Conservation (phyloP, 164 flowering plant genomes). For the Stephania yunnanensis region DNA sequence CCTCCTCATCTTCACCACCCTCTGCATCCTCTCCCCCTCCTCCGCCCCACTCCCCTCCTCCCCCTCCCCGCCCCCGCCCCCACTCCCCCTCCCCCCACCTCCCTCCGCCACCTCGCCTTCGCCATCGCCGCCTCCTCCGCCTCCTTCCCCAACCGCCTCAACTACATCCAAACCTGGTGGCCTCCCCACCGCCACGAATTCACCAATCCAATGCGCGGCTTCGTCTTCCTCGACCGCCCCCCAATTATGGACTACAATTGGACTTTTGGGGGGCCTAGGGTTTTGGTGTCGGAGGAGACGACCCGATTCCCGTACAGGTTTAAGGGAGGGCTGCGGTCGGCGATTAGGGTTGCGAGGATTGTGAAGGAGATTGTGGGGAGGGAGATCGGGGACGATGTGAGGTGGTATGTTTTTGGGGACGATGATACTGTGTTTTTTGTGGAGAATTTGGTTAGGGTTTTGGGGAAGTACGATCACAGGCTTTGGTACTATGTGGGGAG, state of each 20-base stretch:
- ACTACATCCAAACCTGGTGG: constrained; percentile 60
- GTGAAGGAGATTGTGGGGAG: constrained; percentile 42
- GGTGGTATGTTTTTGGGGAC: constrained; percentile 80
- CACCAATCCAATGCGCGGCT: constrained; percentile 33
- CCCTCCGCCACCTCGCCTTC: constrained; percentile 57
- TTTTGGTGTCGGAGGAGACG: constrained; percentile 36
- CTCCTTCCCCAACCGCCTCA: constrained; percentile 35
- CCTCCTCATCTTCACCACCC: constrained; percentile 19
- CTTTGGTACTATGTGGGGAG: constrained; percentile 60
- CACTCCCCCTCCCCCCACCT: constrained; percentile 6
- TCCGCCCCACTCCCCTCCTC: constrained; percentile 15
- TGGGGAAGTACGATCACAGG: constrained; percentile 60
- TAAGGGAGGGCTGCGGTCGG: constrained; percentile 50
- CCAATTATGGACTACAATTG: neutral
- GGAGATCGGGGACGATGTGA: constrained; percentile 23
- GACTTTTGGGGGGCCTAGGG: neutral
- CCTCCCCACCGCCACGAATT: constrained; percentile 11
- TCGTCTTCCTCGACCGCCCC: constrained; percentile 50
- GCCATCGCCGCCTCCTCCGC: constrained; percentile 50
- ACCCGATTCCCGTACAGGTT: constrained; percentile 51
- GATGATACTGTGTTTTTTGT: constrained; percentile 72
- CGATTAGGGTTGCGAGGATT: constrained; percentile 57
- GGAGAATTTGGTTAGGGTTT: constrained; percentile 47
- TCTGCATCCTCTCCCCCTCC: constrained; percentile 24
- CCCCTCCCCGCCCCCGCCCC: constrained; percentile 16